phyloP scores from a whole-genome alignment of 305 asterid genomes.

The Solanum chacoense region DNA sequence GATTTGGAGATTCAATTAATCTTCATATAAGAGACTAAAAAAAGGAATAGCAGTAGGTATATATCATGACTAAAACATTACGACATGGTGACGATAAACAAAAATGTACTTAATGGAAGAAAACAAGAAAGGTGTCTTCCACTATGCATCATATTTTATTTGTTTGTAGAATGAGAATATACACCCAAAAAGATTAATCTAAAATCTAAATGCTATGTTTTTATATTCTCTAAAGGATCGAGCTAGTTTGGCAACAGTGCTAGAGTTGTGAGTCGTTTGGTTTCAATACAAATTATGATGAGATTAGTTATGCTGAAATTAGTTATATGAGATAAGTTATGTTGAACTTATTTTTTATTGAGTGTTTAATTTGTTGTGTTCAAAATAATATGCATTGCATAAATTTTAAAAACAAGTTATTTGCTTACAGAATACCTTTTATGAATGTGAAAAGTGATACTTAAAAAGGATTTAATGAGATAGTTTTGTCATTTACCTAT shows the following conservation, averaged over 20 bases:
- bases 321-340: neutral
- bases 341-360: no score
- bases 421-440: no score
- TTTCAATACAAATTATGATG: no score
- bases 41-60: neutral
- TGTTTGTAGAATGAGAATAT: neutral
- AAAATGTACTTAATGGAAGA: neutral
- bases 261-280: neutral
- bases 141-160: neutral
- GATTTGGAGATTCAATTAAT: neutral
- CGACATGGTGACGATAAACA: neutral
- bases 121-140: slow-evolving; percentile 18
- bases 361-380: no score
- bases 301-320: no score
- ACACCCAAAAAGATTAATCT: neutral
- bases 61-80: neutral
- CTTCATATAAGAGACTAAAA: neutral
- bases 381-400: no score
- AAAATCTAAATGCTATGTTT: neutral
- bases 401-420: no score
- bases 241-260: neutral
- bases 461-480: no score
- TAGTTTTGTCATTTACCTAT: no score
- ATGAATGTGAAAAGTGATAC: no score
- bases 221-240: neutral